A percentile compares a stretch with the other conserved stretches of the same genome.
phyloP scores from a whole-genome alignment of 768 basidiomycete genomes.

The Hemileccinum rubropunctum region DNA sequence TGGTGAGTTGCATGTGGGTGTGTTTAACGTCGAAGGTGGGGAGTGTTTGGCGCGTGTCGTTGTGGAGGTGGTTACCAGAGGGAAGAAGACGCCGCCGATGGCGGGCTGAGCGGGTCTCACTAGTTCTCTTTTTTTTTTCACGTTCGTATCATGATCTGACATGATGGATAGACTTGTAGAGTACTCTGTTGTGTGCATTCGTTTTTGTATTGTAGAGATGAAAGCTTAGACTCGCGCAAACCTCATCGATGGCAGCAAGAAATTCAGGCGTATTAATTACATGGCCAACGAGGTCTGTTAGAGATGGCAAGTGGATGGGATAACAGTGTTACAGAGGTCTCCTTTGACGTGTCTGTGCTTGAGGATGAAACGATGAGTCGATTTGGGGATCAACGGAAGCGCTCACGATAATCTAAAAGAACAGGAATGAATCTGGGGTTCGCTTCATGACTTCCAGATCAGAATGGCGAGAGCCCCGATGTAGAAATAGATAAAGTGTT shows the following conservation, averaged over 20 bases:
- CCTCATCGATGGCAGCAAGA: background rate
- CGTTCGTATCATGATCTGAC: too few species aligned
- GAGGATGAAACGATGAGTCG: background rate
- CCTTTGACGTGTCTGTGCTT: conserved; percentile 12
- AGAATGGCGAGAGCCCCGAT: conserved; percentile 90
- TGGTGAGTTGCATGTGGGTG: conserved; percentile 53
- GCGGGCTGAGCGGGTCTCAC: conserved; percentile 27
- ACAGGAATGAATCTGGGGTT: background rate
- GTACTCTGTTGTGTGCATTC: conserved; percentile 18
- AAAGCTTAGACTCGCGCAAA: too few species aligned
- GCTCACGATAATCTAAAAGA: conserved; percentile 27
- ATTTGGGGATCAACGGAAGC: background rate
- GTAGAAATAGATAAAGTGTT: conserved; percentile 99
- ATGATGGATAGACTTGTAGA: background rate
- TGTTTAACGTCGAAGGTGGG: conserved; percentile 49
- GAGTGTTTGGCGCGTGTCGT: conserved; percentile 53
- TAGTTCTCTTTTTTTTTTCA: background rate
- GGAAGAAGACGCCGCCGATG: conserved; percentile 25
- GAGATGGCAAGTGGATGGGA: too few species aligned
- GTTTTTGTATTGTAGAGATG: conserved; percentile 14
- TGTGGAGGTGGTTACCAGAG: conserved; percentile 51
- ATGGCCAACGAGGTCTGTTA: conserved; percentile 10
- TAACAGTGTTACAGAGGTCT: conserved; percentile 22
- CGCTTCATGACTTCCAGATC: conserved; percentile 84
- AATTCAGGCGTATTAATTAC: conserved; percentile 27